phyloP scores from a whole-genome alignment of 2,329 filamentous ascomycete species.

The Fusarium sp. region DNA sequence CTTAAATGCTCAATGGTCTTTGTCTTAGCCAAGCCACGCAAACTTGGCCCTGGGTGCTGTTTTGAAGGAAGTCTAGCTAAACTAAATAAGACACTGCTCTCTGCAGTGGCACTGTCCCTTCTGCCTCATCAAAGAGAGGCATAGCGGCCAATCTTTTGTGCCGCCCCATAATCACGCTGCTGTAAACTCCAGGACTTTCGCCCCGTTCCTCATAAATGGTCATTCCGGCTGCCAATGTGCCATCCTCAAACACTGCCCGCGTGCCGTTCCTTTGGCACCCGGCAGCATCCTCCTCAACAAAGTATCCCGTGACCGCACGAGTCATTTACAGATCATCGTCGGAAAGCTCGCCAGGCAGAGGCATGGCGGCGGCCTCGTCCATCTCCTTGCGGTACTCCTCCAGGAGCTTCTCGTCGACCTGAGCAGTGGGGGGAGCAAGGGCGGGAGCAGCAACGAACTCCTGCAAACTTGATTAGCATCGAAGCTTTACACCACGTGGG shows the following conservation, averaged over 20 bases:
- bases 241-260: slow-evolving; percentile 45
- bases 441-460: slow-evolving; percentile 97
- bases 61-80: slow-evolving; percentile 54
- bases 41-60: slow-evolving; percentile 45
- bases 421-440: slow-evolving; percentile 91
- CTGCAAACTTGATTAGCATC: slow-evolving; percentile 60
- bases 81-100: slow-evolving; percentile 46
- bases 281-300: slow-evolving; percentile 47
- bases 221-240: slow-evolving; percentile 50
- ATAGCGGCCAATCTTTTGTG: slow-evolving; percentile 46
- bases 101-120: slow-evolving; percentile 50
- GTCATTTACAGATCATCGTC: slow-evolving; percentile 72
- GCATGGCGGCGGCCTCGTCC: slow-evolving; percentile 80
- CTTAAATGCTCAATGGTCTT: slow-evolving; percentile 19
- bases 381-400: slow-evolving; percentile 90
- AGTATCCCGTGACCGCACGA: slow-evolving; percentile 44
- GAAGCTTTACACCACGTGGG: neutral
- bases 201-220: slow-evolving; percentile 54
- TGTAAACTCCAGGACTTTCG: slow-evolving; percentile 49
- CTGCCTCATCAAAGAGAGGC: slow-evolving; percentile 47
- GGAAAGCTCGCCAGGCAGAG: slow-evolving; percentile 95
- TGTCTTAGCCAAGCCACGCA: slow-evolving; percentile 47
- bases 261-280: slow-evolving; percentile 36
- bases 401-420: slow-evolving; percentile 87
- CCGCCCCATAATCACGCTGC: slow-evolving; percentile 52